Conservation (phyloP, 768 basidiomycete genomes). For the Wakefieldia striispora region DNA sequence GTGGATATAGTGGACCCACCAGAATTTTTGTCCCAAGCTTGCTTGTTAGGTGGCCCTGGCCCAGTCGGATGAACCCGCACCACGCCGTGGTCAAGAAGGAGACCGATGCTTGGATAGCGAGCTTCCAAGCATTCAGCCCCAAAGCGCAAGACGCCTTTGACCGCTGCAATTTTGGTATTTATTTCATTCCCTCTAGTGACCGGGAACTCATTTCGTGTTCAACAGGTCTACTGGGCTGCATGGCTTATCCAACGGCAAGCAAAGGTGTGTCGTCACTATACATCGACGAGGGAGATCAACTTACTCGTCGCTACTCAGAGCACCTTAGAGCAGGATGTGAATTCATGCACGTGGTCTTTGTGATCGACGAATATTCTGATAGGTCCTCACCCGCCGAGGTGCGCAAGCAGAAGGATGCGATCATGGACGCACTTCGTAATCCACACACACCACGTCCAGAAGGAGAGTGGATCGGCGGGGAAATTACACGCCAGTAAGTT, state of each 20-base stretch:
- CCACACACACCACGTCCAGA: constrained; percentile 7
- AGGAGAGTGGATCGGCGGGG: constrained; percentile 20
- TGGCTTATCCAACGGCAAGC: constrained; percentile 4
- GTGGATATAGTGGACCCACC: not conserved
- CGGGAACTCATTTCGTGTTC: not conserved
- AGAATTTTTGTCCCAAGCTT: constrained; percentile 14
- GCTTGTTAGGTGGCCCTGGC: constrained; percentile 20
- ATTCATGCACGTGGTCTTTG: constrained; percentile 49
- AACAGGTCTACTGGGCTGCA: constrained; percentile 9
- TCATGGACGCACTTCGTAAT: constrained; percentile 20
- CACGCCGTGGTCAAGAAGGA: constrained; percentile 4
- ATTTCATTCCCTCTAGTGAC: not conserved
- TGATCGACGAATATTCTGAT: constrained; percentile 53
- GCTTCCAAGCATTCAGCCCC: constrained; percentile 7
- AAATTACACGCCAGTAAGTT: constrained; percentile 18
- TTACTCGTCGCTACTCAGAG: constrained; percentile 1
- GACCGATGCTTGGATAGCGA: constrained; percentile 3
- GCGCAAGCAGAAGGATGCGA: constrained; percentile 18
- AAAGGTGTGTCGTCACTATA: constrained; percentile 4
- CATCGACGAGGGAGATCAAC: not conserved
- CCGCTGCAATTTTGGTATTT: constrained; percentile 10
- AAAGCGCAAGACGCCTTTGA: constrained; percentile 13
- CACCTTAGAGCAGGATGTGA: constrained; percentile 40
- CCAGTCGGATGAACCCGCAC: constrained; percentile 6
- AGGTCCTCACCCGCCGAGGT: constrained; percentile 31